Evolutionary conservation across 1,139 yeast species (phyloP).

Genomic region (Diutina mesorugosa): DNA sequence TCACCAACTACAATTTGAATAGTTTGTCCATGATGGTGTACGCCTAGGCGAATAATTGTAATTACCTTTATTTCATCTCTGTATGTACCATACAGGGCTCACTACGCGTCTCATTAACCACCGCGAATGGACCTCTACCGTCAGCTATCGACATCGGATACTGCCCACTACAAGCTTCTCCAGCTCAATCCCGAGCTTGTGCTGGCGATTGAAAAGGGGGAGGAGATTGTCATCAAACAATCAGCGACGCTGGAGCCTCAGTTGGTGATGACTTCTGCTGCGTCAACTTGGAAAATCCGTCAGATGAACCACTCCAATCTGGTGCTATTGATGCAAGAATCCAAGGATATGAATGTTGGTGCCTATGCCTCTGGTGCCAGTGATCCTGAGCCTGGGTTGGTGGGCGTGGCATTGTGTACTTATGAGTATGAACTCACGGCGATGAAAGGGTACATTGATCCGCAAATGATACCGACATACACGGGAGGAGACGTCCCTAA

Average conservation of each 20-base stretch:
- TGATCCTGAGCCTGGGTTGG: background rate
- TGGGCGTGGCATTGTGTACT: slow-evolving; percentile 25
- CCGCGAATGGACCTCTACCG: background rate
- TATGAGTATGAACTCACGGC: slow-evolving; percentile 40
- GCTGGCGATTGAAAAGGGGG: slow-evolving; percentile 20
- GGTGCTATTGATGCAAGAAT: slow-evolving; percentile 38
- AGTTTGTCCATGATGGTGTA: no score
- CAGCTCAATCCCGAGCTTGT: slow-evolving; percentile 49
- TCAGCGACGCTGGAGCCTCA: slow-evolving; percentile 20
- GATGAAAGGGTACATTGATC: slow-evolving; percentile 30
- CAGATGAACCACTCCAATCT: slow-evolving; percentile 85
- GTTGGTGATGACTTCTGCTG: slow-evolving; percentile 50
- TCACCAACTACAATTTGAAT: no score
- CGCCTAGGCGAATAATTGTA: no score
- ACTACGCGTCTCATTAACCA: background rate
- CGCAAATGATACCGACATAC: slow-evolving; percentile 34
- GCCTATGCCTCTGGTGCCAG: slow-evolving; percentile 2
- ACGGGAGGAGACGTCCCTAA: slow-evolving; percentile 12
- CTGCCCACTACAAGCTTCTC: slow-evolving; percentile 31
- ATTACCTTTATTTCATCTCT: background rate
- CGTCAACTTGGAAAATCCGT: slow-evolving; percentile 50
- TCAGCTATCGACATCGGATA: background rate
- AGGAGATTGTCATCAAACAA: slow-evolving; percentile 33
- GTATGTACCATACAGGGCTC: background rate
- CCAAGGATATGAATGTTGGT: slow-evolving; percentile 4